Evolutionary conservation across 2,329 filamentous ascomycete genomes (phyloP).

Genomic region (Biscogniauxia sp.): DNA sequence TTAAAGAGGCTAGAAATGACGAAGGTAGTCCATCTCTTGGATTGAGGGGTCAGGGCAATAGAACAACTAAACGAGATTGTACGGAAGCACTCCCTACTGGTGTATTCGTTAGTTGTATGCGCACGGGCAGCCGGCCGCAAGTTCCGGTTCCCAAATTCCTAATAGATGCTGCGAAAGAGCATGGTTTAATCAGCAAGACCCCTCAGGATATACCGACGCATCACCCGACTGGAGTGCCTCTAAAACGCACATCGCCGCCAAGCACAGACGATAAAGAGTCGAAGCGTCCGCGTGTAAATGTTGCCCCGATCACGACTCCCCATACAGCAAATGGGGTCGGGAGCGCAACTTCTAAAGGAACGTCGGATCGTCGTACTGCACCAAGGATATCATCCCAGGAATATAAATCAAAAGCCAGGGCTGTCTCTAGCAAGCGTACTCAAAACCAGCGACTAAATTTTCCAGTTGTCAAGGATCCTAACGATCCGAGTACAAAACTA

Average conservation of each 20-base stretch:
- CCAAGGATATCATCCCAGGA: slow-evolving; percentile 21
- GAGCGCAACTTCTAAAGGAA: slow-evolving; percentile 4
- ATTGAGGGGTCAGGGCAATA: background rate
- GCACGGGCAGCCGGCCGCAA: slow-evolving; percentile 34
- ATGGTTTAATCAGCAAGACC: slow-evolving; percentile 37
- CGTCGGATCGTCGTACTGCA: slow-evolving; percentile 3
- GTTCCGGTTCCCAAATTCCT: slow-evolving; percentile 40
- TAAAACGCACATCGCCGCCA: slow-evolving; percentile 24
- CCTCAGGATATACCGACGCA: slow-evolving; percentile 17
- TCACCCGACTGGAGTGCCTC: slow-evolving; percentile 5
- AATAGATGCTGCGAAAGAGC: slow-evolving; percentile 39
- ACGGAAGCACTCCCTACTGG: slow-evolving; percentile 33
- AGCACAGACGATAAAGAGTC: slow-evolving; percentile 12
- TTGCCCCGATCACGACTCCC: slow-evolving; percentile 11
- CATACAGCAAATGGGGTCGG: background rate
- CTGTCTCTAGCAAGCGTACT: slow-evolving; percentile 40
- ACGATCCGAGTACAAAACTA: slow-evolving; percentile 60
- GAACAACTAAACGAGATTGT: slow-evolving; percentile 3
- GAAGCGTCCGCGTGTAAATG: slow-evolving; percentile 31
- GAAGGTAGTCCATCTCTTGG: background rate
- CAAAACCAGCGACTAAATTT: slow-evolving; percentile 55
- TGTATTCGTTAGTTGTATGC: slow-evolving; percentile 43
- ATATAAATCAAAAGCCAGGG: slow-evolving; percentile 13
- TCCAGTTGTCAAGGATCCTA: slow-evolving; percentile 73
- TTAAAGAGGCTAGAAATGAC: background rate